A percentile compares a stretch with the other conserved stretches of the same genome.
Evolutionary conservation across 2,329 filamentous ascomycete genomes (phyloP).

Genomic region (Aspergillus novoparasiticus): DNA sequence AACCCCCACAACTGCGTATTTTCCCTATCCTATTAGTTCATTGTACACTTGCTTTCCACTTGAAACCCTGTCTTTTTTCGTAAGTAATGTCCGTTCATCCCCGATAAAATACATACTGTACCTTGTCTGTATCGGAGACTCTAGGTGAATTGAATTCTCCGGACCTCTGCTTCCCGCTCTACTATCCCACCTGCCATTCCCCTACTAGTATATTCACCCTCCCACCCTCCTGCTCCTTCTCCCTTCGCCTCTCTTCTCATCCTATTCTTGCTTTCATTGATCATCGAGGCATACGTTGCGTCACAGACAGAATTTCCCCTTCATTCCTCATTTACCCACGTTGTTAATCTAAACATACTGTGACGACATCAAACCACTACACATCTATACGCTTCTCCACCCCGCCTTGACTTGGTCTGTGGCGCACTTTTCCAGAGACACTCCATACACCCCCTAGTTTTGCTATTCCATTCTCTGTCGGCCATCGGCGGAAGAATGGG

Average conservation of each 20-base stretch:
- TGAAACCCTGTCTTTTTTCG: slow-evolving; percentile 3
- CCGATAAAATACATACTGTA: slow-evolving; percentile 13
- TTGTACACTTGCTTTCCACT: neutral
- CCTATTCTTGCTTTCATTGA: slow-evolving; percentile 8
- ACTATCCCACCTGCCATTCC: slow-evolving; percentile 20
- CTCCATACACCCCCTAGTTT: slow-evolving; percentile 18
- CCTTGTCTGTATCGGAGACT: slow-evolving; percentile 24
- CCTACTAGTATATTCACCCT: slow-evolving; percentile 15
- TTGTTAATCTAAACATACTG: slow-evolving; percentile 22
- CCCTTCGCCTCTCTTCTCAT: slow-evolving; percentile 9
- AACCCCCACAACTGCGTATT: slow-evolving; percentile 17
- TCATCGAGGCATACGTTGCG: slow-evolving; percentile 25
- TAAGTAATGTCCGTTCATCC: slow-evolving; percentile 14
- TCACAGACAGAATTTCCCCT: slow-evolving; percentile 10
- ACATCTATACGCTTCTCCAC: slow-evolving; percentile 16
- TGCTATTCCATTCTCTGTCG: slow-evolving; percentile 42
- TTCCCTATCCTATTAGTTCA: slow-evolving; percentile 14
- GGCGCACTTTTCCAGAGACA: slow-evolving; percentile 22
- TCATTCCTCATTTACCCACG: slow-evolving; percentile 21
- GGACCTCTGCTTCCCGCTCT: slow-evolving; percentile 24
- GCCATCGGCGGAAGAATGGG: slow-evolving; percentile 53
- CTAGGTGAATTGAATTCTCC: slow-evolving; percentile 27
- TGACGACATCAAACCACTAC: slow-evolving; percentile 29
- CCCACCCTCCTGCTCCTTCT: slow-evolving; percentile 21
- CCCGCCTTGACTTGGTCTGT: slow-evolving; percentile 23